These are phyloP conservation scores for Raddia distichophylla DNA, from an alignment of 176 grass and related monocot genomes.

Conservation along the genomic window DNA sequence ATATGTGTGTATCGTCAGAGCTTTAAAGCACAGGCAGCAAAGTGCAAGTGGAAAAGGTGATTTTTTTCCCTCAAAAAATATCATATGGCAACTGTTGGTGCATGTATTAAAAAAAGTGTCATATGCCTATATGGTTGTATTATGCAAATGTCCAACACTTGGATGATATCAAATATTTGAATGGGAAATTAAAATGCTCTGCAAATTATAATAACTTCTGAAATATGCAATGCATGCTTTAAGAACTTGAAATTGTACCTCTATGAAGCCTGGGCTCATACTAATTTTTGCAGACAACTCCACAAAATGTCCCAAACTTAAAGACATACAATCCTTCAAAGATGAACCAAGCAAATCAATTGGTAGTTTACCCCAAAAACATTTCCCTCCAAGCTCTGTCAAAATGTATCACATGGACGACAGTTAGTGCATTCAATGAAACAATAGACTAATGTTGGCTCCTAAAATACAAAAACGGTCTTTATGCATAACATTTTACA, in stretches of 20 bases:
- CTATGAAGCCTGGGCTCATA: slow-evolving; percentile 68
- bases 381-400: slow-evolving; percentile 77
- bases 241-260: slow-evolving; percentile 52
- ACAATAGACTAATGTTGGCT: slow-evolving; percentile 17
- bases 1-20: slow-evolving; percentile 12
- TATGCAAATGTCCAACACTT: no score
- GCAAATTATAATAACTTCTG: slow-evolving; percentile 16
- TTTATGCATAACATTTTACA: slow-evolving; percentile 18
- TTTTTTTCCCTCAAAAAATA: slow-evolving; percentile 10
- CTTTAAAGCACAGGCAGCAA: slow-evolving; percentile 6
- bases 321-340: slow-evolving; percentile 60
- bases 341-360: slow-evolving; percentile 68
- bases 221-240: slow-evolving; percentile 25
- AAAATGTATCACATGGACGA: slow-evolving; percentile 35
- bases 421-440: slow-evolving; percentile 40
- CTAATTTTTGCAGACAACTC: slow-evolving; percentile 60
- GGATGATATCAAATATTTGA: background rate
- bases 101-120: background rate
- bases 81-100: background rate
- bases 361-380: slow-evolving; percentile 84
- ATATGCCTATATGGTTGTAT: no score
- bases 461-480: background rate
- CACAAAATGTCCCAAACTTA: slow-evolving; percentile 66
- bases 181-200: background rate
- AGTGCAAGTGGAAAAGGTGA: background rate